These are phyloP conservation scores for Gaeumannomyces tritici DNA, from an alignment of 2,329 filamentous ascomycete genomes.

Conservation along the genomic window DNA sequence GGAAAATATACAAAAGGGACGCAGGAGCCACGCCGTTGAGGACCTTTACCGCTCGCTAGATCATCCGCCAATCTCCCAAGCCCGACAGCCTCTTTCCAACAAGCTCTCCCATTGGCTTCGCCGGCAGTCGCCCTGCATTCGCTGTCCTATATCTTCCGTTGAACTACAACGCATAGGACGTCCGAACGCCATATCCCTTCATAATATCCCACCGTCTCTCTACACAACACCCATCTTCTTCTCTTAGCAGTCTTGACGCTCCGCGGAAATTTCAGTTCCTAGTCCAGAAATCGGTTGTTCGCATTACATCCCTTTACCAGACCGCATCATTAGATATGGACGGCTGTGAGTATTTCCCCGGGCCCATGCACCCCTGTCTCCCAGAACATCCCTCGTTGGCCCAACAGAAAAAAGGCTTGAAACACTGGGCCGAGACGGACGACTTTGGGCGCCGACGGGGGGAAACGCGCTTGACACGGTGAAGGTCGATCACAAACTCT, in stretches of 20 bases:
- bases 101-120: neutral
- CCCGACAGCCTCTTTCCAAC: constrained; percentile 8
- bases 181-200: neutral
- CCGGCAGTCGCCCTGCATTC: neutral
- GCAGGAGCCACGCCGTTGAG: constrained; percentile 7
- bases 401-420: neutral
- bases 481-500: no score
- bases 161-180: no score
- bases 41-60: neutral
- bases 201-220: neutral
- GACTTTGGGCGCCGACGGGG: neutral
- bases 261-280: neutral
- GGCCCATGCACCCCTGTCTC: neutral
- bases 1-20: constrained; percentile 17
- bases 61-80: constrained; percentile 7
- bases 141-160: neutral
- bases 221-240: constrained; percentile 1
- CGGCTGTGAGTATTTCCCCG: neutral
- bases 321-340: neutral
- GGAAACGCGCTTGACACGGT: neutral
- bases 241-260: neutral
- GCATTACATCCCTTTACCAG: constrained; percentile 8
- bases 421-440: no score
- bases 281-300: constrained; percentile 9
- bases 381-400: neutral